Evolutionary conservation across 2,329 filamentous ascomycete species (phyloP), one percentile per base, ranked within the genome.

Genomic region (Colletotrichum eleusines): DNA sequence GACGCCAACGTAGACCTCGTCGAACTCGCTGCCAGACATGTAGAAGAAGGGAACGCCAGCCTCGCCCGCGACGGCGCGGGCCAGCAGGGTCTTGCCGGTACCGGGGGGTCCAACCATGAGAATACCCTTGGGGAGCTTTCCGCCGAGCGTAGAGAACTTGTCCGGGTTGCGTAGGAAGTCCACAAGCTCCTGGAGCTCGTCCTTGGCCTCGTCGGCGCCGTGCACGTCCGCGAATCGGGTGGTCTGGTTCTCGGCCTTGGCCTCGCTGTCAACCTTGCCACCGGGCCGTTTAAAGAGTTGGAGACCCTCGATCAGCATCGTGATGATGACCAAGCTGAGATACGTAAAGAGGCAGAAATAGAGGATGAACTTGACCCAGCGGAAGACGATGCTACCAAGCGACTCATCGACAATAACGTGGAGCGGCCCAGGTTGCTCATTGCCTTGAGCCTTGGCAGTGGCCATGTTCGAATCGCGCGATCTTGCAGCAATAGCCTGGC

Each of bases 21-120:
- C 96, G 78, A 99, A 99, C 80, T 99, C 96, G 69, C 94, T 97
- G 61, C 96, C 96, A 78, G 96, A 99, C 95, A 99, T 98, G 87
- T 98, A 99, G 87, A 98, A 99, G 87, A 99, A 99, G 1, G 96
- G 96, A 23, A 99, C 96, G 66, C 95, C 96, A 64, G 96, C 95
- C 84, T 99, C 96, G 63, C 96, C 96, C 58, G 96, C 96, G 72
- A 99, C 96, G 66, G 96, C 97, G 77, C 96, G 92, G 73, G 96
- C 96, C 72, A 99, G 89, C 50, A 99, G 89, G 16, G 96, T 99
- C 84, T 99, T 99, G 83, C 96, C 96, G 72, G 96, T 99, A 84
- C 96, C 96, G 63, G 96, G 96, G 78, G 96, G 96, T 0, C 96
- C 96, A 77, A 97, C 94, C 31, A 99, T 89, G 61, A 99, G 88